Base-by-base conservation (phyloP, 2,329 filamentous ascomycete genomes). In the Microdochium nivale region DNA sequence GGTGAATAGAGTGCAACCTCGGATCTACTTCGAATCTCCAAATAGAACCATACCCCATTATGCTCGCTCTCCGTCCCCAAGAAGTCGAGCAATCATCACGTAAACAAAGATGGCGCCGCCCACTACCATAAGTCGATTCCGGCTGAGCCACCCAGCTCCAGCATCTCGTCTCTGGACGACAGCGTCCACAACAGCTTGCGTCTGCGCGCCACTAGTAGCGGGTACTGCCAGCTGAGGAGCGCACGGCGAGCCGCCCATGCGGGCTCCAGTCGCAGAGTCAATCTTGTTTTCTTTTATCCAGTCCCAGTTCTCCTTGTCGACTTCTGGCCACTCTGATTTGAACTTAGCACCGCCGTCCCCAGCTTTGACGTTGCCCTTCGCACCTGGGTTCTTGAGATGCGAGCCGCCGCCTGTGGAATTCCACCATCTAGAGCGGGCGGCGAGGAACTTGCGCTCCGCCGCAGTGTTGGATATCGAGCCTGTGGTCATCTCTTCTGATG, bases 401-500 rank as follows among this genome's bases (percentile, higher is more conserved):
- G 86, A 87, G 8, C 92, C 92, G 50, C 90, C 90, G 40, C 92
- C 91, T 0, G 92, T 97, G 32, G 85, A 88, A 71, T 99, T 99
- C 91, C 91, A 97, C 94, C 94, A 99, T 51, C 88, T 77, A 16
- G 89, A 88, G 55, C 88, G 80, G 24, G 79, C 77, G 0, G 94
- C 90, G 49, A 90, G 82, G 61, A 86, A 80, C 66, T 83, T 86
- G 55, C 92, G 82, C 74, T 97, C 91, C 3, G 80, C 75, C 49
- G 88, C 81, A 0, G 82, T 86, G 19, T 85, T 88, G 5, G 86
- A 85, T 27, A 99, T 82, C 27, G 86, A 91, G 2, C 94, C 94
- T 0, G 94, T 97, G 0, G 94, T 99, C 87, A 97, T 96, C 73
- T 99, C 94, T 65, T 99, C 92, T 58, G 88, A 90, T 2, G 92